Conservation (phyloP, 2,329 filamentous ascomycete species). For the Fusarium sambucinum region DNA sequence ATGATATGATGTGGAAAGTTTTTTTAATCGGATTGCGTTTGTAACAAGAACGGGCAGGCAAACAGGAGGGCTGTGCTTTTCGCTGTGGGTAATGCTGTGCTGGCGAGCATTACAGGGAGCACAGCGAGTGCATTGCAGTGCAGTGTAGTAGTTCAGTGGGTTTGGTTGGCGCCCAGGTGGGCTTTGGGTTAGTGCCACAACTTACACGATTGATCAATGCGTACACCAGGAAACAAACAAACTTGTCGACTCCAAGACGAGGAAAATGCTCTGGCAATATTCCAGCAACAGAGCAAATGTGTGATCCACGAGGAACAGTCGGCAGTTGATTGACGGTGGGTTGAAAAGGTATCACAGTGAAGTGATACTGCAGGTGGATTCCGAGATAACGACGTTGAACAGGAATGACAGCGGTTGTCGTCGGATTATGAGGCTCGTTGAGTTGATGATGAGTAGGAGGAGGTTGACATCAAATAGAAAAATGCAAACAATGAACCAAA, state of each 20-base stretch:
- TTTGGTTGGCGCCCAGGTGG: neutral
- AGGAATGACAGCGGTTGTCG: slow-evolving; percentile 10
- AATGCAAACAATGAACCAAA: slow-evolving; percentile 10
- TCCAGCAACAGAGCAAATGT: slow-evolving; percentile 54
- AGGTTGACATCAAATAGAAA: slow-evolving; percentile 14
- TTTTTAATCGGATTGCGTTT: slow-evolving; percentile 13
- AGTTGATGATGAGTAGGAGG: neutral
- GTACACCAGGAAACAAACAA: slow-evolving; percentile 29
- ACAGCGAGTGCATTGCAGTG: neutral
- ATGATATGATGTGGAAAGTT: neutral
- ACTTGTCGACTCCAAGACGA: slow-evolving; percentile 33
- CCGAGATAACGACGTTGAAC: slow-evolving; percentile 20
- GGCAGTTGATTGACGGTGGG: slow-evolving; percentile 27
- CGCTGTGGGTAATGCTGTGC: neutral
- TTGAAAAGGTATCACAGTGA: slow-evolving; percentile 31
- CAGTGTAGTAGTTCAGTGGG: slow-evolving; percentile 11
- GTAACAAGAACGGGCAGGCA: neutral
- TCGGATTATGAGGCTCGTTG: slow-evolving; percentile 35
- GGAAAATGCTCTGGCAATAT: slow-evolving; percentile 53
- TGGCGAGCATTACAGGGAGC: slow-evolving; percentile 18
- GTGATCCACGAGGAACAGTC: slow-evolving; percentile 35
- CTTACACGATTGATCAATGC: slow-evolving; percentile 42
- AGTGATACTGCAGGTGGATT: slow-evolving; percentile 36
- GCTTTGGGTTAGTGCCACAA: slow-evolving; percentile 13
- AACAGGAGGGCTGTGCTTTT: slow-evolving; percentile 7